Percentiles rank a stretch among this genome's conserved stretches.
These are phyloP conservation scores for Oryza nivara DNA, from an alignment of 176 grass and related monocot genomes.

Conservation along the genomic window DNA sequence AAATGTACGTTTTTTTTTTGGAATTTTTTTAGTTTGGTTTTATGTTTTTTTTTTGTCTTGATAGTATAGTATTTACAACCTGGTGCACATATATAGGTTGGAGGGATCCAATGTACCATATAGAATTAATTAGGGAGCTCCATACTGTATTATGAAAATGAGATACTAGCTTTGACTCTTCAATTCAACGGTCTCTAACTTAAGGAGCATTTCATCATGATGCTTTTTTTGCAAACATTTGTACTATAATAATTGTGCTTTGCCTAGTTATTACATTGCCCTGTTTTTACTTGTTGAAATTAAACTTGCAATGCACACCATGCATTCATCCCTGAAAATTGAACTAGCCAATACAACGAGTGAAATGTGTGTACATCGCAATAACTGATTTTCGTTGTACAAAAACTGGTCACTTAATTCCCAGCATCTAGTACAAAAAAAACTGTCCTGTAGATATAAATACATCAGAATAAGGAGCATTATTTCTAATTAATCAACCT, in stretches of 20 bases:
- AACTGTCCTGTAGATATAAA: too few relatives aligned
- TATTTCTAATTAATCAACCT: too few relatives aligned
- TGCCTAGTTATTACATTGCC: not conserved
- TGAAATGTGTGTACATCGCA: too few relatives aligned
- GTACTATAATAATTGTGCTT: not conserved
- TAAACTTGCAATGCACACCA: not conserved
- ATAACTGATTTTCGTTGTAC: too few relatives aligned
- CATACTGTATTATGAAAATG: not conserved
- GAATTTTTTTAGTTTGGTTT: not conserved
- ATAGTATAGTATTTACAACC: not conserved
- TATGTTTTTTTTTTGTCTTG: not conserved
- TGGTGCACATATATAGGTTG: not conserved
- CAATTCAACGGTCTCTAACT: constrained; percentile 7
- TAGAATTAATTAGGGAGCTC: constrained; percentile 8
- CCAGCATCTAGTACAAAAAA: too few relatives aligned
- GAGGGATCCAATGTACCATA: constrained; percentile 17
- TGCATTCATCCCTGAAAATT: not conserved
- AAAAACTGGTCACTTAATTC: too few relatives aligned
- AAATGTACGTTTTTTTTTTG: not conserved
- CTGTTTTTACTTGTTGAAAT: not conserved
- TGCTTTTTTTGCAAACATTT: not conserved
- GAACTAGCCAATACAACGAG: too few relatives aligned
- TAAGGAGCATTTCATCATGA: not conserved
- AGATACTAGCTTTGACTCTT: not conserved
- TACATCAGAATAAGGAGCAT: too few relatives aligned